A percentile compares a stretch with the other conserved stretches of the same genome.
Evolutionary conservation across 148 eudicot genomes (phyloP).

Genomic region (Bassia scoparia): DNA sequence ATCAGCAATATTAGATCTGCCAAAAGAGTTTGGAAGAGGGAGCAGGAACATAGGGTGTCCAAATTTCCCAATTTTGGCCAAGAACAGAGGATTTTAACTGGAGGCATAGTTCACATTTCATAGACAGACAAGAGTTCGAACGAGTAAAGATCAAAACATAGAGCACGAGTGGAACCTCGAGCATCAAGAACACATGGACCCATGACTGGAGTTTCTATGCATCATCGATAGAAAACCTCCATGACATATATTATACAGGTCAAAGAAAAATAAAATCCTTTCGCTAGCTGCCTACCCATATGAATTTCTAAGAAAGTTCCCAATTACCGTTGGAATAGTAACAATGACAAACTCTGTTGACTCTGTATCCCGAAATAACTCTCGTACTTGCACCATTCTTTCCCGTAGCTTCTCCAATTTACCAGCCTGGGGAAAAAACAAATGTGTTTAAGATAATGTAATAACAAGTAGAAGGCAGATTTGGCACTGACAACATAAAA

Average conservation of each 20-base stretch:
- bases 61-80: neutral
- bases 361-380: conserved; percentile 80
- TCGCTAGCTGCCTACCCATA: neutral
- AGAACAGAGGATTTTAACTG: neutral
- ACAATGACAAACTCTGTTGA: conserved; percentile 97
- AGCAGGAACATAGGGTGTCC: neutral
- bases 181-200: no score
- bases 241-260: neutral
- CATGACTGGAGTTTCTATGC: neutral
- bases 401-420: conserved; percentile 79
- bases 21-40: neutral
- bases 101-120: neutral
- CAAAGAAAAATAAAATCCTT: neutral
- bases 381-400: conserved; percentile 91
- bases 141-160: no score
- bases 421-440: conserved; percentile 44
- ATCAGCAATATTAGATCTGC: no score
- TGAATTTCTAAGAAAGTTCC: neutral
- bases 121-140: neutral
- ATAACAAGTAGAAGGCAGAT: neutral
- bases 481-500: neutral
- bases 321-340: conserved; percentile 88
- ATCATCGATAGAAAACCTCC: neutral
- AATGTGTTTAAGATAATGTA: neutral
- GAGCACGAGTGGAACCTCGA: no score